Percentiles rank a stretch among this genome's conserved stretches.
Evolutionary conservation across 2,329 filamentous ascomycete species (phyloP).

Genomic region (Monosporascus sp.): DNA sequence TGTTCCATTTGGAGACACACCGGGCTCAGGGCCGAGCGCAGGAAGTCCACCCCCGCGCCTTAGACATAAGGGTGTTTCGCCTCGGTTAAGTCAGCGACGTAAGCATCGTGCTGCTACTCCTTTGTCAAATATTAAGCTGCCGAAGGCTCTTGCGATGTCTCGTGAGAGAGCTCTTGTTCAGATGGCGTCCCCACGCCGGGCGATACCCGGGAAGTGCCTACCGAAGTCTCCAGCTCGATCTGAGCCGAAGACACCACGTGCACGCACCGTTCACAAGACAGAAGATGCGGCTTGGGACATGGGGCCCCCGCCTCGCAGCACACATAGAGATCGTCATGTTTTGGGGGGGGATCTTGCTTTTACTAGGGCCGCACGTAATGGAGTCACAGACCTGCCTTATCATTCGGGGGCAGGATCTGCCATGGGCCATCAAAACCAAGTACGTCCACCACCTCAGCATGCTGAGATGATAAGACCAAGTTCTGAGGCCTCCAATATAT

Average conservation of each 20-base stretch:
- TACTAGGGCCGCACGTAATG: neutral
- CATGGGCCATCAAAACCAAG: neutral
- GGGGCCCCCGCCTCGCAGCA: neutral
- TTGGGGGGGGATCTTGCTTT: neutral
- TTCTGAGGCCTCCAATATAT: constrained; percentile 21
- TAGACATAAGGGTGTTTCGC: neutral
- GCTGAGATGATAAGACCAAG: constrained; percentile 2
- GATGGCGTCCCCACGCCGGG: neutral
- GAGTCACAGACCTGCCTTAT: neutral
- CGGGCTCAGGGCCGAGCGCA: neutral
- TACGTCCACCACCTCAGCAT: neutral
- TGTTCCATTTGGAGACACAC: too few relatives aligned
- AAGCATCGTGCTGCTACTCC: neutral
- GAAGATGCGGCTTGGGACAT: neutral
- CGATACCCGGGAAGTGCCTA: neutral
- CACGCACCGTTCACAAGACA: neutral
- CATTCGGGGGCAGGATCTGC: neutral
- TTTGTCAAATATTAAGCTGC: neutral
- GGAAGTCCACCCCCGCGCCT: neutral
- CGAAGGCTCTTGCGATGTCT: neutral
- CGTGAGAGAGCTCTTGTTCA: neutral
- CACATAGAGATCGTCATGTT: neutral
- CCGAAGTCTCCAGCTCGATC: neutral
- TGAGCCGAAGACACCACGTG: neutral
- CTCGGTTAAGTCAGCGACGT: neutral